Percentiles rank a stretch among this genome's conserved stretches.
Conservation (phyloP, 179 eudicot genomes). For the Silene coronaria region DNA sequence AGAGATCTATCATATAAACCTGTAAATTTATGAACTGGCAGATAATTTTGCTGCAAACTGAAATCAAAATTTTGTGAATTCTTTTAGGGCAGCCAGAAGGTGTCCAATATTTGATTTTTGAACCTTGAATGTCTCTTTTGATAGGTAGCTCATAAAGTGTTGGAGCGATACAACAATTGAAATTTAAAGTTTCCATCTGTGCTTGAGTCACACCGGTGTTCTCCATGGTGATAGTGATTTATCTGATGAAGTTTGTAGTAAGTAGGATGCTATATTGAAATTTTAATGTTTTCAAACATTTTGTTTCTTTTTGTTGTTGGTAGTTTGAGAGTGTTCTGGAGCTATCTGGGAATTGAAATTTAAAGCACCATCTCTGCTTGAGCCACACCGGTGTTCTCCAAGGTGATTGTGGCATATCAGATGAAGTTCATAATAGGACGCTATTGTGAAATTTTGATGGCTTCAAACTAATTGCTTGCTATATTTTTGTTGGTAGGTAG, state of each 20-base stretch:
- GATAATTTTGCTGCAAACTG: neutral
- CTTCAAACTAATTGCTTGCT: neutral
- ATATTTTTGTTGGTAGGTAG: neutral
- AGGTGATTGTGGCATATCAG: conserved; percentile 19
- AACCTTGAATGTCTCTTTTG: neutral
- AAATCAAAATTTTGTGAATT: neutral
- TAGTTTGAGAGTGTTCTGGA: neutral
- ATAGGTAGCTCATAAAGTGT: conserved; percentile 12
- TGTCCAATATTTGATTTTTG: neutral
- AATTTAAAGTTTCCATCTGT: conserved; percentile 8
- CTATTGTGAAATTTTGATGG: neutral
- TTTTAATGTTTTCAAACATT: neutral
- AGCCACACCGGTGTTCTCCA: conserved; percentile 1
- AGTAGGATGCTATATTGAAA: neutral
- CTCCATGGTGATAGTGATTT: conserved; percentile 16
- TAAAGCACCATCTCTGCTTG: conserved; percentile 7
- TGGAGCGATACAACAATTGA: conserved; percentile 7
- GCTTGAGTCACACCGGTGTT: neutral
- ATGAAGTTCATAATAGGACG: neutral
- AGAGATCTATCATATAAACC: neutral
- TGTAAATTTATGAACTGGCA: neutral
- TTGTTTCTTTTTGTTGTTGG: conserved; percentile 1
- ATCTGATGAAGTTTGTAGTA: neutral
- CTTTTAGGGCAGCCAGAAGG: neutral
- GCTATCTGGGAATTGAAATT: conserved; percentile 9